Evolutionary conservation across 176 grass and related monocot genomes (phyloP), one percentile per base, ranked within the genome.

Genomic region (Chloris gayana): DNA sequence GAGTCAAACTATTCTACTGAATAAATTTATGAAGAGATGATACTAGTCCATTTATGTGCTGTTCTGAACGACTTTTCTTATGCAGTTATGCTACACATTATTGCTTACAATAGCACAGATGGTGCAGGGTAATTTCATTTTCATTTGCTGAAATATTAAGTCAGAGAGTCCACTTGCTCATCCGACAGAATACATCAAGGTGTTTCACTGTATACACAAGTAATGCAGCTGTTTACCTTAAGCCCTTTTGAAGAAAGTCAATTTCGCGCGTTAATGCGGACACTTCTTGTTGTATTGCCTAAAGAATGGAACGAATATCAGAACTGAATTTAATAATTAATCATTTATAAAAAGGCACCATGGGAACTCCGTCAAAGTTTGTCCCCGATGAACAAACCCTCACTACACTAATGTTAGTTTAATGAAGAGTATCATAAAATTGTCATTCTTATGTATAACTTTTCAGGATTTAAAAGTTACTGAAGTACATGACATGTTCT

Each of bases 211-310:
- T 59, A 24, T 57, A 79, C 30, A 70, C 14, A 74, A 71, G 38
- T 44, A 71, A 71, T 25, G 22, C 24, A 49, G 37, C 3, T 66
- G 47, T 79, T 84, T 89, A 98, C 96, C 96, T 98, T 59, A 85
- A 65, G 22, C 92, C 89, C 72, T 91, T 93, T 13, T 93, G 90
- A 89, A 98, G 88, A 4, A 93, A 84, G 76, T 75, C 82, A 82
- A 86, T 91, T 66, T 95, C 86, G 84, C 82, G 74, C 42, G 79
- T 91, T 44, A 95, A 79, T 51, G 73, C 73, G 75, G 77, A 62
- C 33, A 91, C 81, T 42, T 91, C 83, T 88, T 89, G 84, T 10
- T 91, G 86, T 72, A 76, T 76, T 39, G 49, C 87, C 94, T 97
- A 78, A 22, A 80, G 72, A 47, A 11, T 3, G 46, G 68, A 41